Percentiles rank a stretch among this genome's conserved stretches.
Evolutionary conservation across 1,284 basidiomycete genomes (phyloP).

Genomic region (Ceraceosorus bombacis): DNA sequence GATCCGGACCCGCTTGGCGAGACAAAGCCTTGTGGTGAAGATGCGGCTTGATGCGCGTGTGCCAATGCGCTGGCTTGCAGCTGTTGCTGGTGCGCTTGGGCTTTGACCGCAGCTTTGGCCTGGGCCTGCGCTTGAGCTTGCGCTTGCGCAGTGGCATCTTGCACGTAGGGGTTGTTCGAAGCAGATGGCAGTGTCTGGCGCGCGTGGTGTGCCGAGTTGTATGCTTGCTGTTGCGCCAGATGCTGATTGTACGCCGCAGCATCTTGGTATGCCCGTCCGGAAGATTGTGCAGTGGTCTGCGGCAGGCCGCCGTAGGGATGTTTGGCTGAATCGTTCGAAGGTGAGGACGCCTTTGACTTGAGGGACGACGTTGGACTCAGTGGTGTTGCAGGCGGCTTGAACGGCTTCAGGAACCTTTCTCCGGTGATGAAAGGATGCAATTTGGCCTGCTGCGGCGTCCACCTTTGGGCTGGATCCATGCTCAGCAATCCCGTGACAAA

Average conservation of each 20-base stretch:
- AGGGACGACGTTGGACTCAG: constrained; percentile 7
- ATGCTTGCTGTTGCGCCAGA: constrained; percentile 84
- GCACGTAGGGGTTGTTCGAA: constrained; percentile 38
- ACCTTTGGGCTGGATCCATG: constrained; percentile 86
- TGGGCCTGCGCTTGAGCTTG: constrained; percentile 12
- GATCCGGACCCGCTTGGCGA: background rate
- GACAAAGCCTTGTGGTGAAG: constrained; percentile 4
- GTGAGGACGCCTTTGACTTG: constrained; percentile 2
- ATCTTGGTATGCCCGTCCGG: constrained; percentile 72
- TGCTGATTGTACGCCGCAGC: constrained; percentile 91
- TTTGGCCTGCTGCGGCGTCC: constrained; percentile 93
- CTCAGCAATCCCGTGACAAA: constrained; percentile 91
- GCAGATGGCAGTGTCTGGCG: constrained; percentile 48
- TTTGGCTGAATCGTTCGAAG: constrained; percentile 54
- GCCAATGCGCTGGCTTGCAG: constrained; percentile 22
- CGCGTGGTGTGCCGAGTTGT: constrained; percentile 57
- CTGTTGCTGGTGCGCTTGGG: constrained; percentile 23
- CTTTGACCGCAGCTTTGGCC: constrained; percentile 20
- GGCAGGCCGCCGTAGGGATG: constrained; percentile 86
- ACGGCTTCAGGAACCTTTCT: constrained; percentile 64
- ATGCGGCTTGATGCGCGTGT: constrained; percentile 13
- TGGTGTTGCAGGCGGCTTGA: constrained; percentile 41
- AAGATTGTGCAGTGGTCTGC: constrained; percentile 60
- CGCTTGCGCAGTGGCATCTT: constrained; percentile 21
- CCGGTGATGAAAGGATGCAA: constrained; percentile 97